These are phyloP conservation scores for Hura crepitans DNA, from an alignment of 441 rosid genomes.

Conservation along the genomic window DNA sequence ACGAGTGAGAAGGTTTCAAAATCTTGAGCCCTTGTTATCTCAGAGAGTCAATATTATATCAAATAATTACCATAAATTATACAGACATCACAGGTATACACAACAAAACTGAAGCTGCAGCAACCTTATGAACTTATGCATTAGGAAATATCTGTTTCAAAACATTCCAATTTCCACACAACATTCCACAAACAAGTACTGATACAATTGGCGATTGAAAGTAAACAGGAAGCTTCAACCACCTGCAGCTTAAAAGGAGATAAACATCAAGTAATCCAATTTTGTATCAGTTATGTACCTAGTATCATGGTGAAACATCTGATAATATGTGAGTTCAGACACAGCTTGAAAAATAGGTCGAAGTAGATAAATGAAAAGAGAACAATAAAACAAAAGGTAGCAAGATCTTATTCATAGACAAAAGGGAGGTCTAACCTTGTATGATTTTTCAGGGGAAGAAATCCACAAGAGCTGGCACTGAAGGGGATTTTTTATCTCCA, in stretches of 20 bases:
- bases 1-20: neutral
- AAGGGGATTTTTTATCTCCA: constrained; percentile 37
- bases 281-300: neutral
- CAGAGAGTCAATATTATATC: neutral
- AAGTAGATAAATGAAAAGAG: neutral
- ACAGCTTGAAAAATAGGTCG: neutral
- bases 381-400: neutral
- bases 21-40: constrained; percentile 3
- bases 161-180: constrained; percentile 2
- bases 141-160: constrained; percentile 6
- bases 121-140: neutral
- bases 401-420: neutral
- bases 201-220: neutral
- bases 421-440: constrained; percentile 33
- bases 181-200: neutral
- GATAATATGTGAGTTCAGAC: neutral
- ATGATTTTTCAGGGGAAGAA: constrained; percentile 29
- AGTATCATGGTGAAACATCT: neutral
- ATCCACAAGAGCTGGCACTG: constrained; percentile 42
- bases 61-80: neutral
- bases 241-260: neutral
- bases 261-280: neutral
- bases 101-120: neutral
- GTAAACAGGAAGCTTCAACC: constrained; percentile 7
- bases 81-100: neutral